Conservation (phyloP, 2,329 filamentous ascomycete species). For the Cadophora luteo-olivacea region DNA sequence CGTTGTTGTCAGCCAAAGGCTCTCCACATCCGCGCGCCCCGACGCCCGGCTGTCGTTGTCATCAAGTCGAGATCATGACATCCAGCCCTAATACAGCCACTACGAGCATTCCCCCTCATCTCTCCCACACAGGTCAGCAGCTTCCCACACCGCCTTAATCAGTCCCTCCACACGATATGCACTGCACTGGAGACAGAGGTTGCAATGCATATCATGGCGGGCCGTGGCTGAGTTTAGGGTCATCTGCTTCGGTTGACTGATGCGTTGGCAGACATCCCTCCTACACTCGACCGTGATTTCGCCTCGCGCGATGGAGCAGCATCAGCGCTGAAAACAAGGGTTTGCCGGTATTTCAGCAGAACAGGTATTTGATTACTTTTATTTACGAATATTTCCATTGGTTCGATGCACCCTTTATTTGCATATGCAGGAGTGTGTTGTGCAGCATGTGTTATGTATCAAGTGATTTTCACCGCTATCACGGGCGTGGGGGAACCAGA, state of each 20-base stretch:
- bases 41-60: slow-evolving; percentile 11
- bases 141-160: slow-evolving; percentile 24
- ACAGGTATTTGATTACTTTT: slow-evolving; percentile 37
- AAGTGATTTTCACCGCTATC: slow-evolving; percentile 39
- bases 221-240: slow-evolving; percentile 24
- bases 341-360: slow-evolving; percentile 43
- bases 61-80: slow-evolving; percentile 16
- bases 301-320: slow-evolving; percentile 33
- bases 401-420: slow-evolving; percentile 28
- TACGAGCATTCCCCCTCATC: neutral
- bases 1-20: slow-evolving; percentile 7
- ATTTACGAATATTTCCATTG: slow-evolving; percentile 43
- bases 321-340: slow-evolving; percentile 35
- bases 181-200: slow-evolving; percentile 21
- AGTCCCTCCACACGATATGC: slow-evolving; percentile 26
- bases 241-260: slow-evolving; percentile 32
- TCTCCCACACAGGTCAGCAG: slow-evolving; percentile 26
- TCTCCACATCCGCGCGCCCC: neutral
- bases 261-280: slow-evolving; percentile 40
- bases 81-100: slow-evolving; percentile 15
- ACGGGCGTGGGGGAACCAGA: slow-evolving; percentile 27
- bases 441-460: slow-evolving; percentile 41
- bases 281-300: slow-evolving; percentile 34
- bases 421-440: slow-evolving; percentile 38
- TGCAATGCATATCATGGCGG: slow-evolving; percentile 29